Base-by-base conservation (phyloP, 768 basidiomycete species). In the Holtermanniella nyarrowii region DNA sequence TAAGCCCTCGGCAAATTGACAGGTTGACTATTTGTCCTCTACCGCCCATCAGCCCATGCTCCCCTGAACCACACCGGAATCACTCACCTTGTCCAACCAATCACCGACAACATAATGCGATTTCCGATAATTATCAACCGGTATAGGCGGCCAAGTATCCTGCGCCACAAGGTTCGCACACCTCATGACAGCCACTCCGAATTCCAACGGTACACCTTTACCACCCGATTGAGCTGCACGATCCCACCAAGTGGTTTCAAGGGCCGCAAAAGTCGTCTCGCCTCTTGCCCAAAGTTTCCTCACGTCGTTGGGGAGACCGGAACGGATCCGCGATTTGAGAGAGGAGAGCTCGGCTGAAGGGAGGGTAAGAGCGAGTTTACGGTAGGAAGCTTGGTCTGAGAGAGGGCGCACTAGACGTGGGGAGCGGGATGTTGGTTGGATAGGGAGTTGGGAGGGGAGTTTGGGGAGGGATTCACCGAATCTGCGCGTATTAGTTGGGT, bases 1-100 rank as follows among this genome's bases (percentile, higher is more conserved):
- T 66, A 71, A 0, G 59, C 51, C 42, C 68, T 53, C 11, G 69
- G 69, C 43, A 63, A 58, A 26, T 54, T 68, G 4, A 67, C 61
- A 21, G 68, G 68, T 39, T 56, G 58, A 5, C 55, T 52, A 25
- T 71, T 71, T 18, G 61, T 57, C 18, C 69, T 50, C 68, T 70
- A 20, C 22, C 13, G 18, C 2, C n/a, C 14, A 18, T 55, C 43
- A 56, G 54, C 18, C 31, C 53, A 5, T n/a, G n/a, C n/a, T n/a
- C n/a, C n/a, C n/a, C n/a, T n/a, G n/a, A n/a, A 39, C 53, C 13
- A 18, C 39, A 16, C 13, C 42, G 7, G 37, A 45, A 1, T 31
- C 5, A 50, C 60, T 50, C 40, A 67, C 68, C 66, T 68, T 71
- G 54, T 71, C 69, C 20, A 71, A 61, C 69, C 69, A 71, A 52